Base-by-base conservation (phyloP, 495 filamentous ascomycete species). In the Xylaria intraflava region DNA sequence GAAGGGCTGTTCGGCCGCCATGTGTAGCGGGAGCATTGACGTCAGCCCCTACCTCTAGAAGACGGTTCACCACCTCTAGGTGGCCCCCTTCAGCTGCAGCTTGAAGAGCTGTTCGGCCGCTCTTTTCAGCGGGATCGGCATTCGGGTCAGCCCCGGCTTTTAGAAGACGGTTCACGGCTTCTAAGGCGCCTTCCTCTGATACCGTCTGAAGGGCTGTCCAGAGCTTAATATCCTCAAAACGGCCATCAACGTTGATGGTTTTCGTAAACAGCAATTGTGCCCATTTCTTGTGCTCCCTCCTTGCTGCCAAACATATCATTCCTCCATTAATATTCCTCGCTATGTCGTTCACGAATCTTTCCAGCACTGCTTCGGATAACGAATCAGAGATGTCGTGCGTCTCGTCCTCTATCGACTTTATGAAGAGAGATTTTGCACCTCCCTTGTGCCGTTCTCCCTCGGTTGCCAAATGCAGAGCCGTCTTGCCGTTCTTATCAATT, bases 121-220 rank as follows among this genome's bases (percentile, higher is more conserved):
- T 36, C 47, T 46, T 24, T 3, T n/a, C 27, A 8, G 39, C 59
- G 11, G 59, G 49, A 23, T n/a, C 6, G 12, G 62, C 59, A 33
- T 65, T 57, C 17, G 61, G 33, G 36, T 59, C 51, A 22, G 65
- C 65, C 29, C 56, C 51, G 2, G 43, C 42, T 10, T 49, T 16
- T 2, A 64, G 33, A 6, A 67, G 46, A 30, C 39, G 11, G 27
- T 62, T 16, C 9, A 60, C 54, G 16, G 62, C 33, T 9, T 33
- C 39, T 14, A 62, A 19, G 49, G 62, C 46, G 0, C 64, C 64
- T 16, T 42, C 43, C 29, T 23, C 51, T 12, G 62, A 36, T 8
- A 58, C 56, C 16, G 57, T 57, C 43, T 63, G 62, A 20, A 67
- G 49, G 14, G 62, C 60, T 11, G 60, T 65, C 33, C 58, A 43